Base-by-base conservation (phyloP, 305 asterid genomes). In the Ilex paraguariensis region DNA sequence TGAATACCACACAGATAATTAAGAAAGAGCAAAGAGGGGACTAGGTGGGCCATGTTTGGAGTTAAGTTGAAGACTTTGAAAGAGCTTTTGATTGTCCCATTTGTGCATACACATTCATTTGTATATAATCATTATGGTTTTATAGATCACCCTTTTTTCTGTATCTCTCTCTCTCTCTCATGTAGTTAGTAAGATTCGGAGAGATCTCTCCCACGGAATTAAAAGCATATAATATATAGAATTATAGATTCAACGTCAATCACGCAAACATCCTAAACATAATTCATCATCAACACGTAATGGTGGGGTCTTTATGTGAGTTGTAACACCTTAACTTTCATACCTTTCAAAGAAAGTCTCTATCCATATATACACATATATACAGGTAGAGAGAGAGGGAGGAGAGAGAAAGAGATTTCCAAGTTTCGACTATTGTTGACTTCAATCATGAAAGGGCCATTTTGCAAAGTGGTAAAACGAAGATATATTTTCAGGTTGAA, bases 211-310 rank as follows among this genome's bases (percentile, higher is more conserved):
- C 42, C 60, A 70, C 54, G 50, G 74, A 83, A 83, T 85, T 68
- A 70, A 62, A 76, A 61, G 65, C 70, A 49, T 49, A 49, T 49
- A 21, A 21, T 21, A 49, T 49, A 49, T 12, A 49, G 4, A 66
- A 70, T 75, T 33, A 63, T 67, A 64, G 76, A 77, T 70, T 85
- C 85, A 84, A 87, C 95, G 95, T 87, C 88, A 87, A 90, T 87
- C 95, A 85, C 97, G 95, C 95, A 90, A 83, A 82, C 79, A 81
- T 75, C 83, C 80, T 69, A 76, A 69, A 81, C 82, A 78, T 76
- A 74, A 76, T 81, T 72, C 84, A 81, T 79, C 83, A 87, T 78
- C 80, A 69, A 66, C 86, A 81, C 82, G 79, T 77, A 80, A 81
- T 77, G 77, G 71, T 73, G 46, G 75, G 78, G 72, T 78, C 76